Evolutionary conservation across 2,329 filamentous ascomycete species (phyloP).

Genomic region (Leptoxyphium fumago): DNA sequence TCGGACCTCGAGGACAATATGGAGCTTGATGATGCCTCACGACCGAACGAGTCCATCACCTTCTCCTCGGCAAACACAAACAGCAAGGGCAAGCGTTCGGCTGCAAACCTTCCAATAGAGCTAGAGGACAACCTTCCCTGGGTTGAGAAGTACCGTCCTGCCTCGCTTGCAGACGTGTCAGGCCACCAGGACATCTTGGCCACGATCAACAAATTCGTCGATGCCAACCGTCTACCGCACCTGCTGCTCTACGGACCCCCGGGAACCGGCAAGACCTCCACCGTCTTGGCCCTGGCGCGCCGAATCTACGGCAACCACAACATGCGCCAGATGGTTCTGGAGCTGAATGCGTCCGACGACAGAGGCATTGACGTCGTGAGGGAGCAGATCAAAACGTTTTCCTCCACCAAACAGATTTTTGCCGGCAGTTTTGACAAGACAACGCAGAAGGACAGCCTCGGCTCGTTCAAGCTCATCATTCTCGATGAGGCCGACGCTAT

Average conservation of each 20-base stretch:
- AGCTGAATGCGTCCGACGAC: slow-evolving; percentile 94
- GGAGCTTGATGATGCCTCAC: slow-evolving; percentile 50
- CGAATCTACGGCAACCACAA: slow-evolving; percentile 86
- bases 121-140: slow-evolving; percentile 89
- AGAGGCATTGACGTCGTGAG: slow-evolving; percentile 94
- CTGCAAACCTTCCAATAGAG: slow-evolving; percentile 84
- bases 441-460: slow-evolving; percentile 33
- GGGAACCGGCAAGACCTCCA: slow-evolving; percentile 95
- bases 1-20: slow-evolving; percentile 47
- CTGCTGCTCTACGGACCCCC: slow-evolving; percentile 93
- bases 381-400: slow-evolving; percentile 99
- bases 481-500: slow-evolving; percentile 98
- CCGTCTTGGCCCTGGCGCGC: slow-evolving; percentile 79
- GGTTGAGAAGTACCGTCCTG: slow-evolving; percentile 95
- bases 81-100: slow-evolving; percentile 77
- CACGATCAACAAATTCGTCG: slow-evolving; percentile 95
- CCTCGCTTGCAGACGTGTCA: slow-evolving; percentile 78
- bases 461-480: slow-evolving; percentile 87
- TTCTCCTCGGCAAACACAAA: slow-evolving; percentile 61
- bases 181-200: slow-evolving; percentile 94
- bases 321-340: slow-evolving; percentile 95
- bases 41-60: slow-evolving; percentile 27
- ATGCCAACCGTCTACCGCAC: slow-evolving; percentile 85
- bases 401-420: slow-evolving; percentile 96
- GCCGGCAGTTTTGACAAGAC: slow-evolving; percentile 26